Base-by-base conservation (phyloP, 164 flowering plant species). In the Aristolochia californica region DNA sequence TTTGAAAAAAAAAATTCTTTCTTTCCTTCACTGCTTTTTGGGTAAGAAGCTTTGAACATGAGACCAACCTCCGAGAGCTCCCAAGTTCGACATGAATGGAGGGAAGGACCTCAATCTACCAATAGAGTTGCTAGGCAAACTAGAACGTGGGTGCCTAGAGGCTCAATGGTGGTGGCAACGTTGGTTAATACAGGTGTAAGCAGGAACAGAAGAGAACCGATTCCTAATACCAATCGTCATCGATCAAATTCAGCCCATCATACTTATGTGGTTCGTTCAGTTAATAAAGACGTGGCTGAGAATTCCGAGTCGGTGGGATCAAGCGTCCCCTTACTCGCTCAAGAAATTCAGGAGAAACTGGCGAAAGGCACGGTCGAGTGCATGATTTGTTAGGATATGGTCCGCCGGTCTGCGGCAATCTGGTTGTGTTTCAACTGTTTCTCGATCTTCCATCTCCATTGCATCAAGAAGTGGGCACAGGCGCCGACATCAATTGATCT, bases 341-440 rank as follows among this genome's bases (percentile, higher is more conserved):
- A 90, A 62, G 99, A 89, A 62, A 84, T 93, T 62, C 87, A 87
- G 65, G 97, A 93, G 24, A 90, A 89, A 66, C 84, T 93, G 38
- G 44, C 56, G 21, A 89, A 84, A 60, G 83, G 90, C 0, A 55
- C 75, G 2, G 80, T 93, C 52, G 97, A 93, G 65, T 93, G 99
- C 70, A 89, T 93, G 99, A 93, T 93, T 54, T 93, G 99, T 63
- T 93, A 87, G 55, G 99, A 93, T 54, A 87, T 84, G 96, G 97
- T 93, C 15, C 57, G 83, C 58, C 74, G 99, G 61, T 69, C 90
- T 5, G 91, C 96, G 0, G 73, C 96, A 10, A 72, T 93, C 9
- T 93, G 99, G 97, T 93, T 96, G 43, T 93, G 99, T 57, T 77
- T 91, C 0, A 84, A 96, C 63, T 93, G 99, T 59, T 93, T 70